Percentiles rank a stretch among this genome's conserved stretches.
Conservation (phyloP, 139 green algal species). For the Astrephomene gubernaculifera region DNA sequence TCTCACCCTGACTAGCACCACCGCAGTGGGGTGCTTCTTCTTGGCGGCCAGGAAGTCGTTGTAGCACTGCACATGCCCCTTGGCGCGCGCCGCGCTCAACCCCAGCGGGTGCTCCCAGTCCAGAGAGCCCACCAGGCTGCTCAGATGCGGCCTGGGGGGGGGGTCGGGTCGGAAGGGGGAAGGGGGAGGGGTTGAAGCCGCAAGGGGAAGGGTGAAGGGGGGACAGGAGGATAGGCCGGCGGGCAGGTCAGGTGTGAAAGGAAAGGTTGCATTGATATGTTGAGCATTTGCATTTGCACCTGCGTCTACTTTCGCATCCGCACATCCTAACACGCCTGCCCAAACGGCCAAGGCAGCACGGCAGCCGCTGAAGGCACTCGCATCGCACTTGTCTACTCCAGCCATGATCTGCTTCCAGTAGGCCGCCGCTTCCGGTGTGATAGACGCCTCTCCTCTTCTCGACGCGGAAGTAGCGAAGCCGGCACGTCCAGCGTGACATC, state of each 20-base stretch:
- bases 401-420: constrained; percentile 16
- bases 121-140: constrained; percentile 5
- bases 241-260: too few species aligned
- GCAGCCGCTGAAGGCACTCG: too few species aligned
- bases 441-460: too few species aligned
- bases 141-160: constrained; percentile 13
- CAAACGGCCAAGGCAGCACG: too few species aligned
- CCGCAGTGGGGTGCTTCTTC: constrained; percentile 3
- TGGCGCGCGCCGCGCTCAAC: background rate
- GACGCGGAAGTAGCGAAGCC: too few species aligned
- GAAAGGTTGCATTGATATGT: too few species aligned
- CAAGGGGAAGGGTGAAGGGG: too few species aligned
- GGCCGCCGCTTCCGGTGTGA: background rate
- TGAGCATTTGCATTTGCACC: too few species aligned
- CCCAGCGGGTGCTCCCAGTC: constrained; percentile 34
- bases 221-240: too few species aligned
- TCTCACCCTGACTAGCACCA: constrained; percentile 41
- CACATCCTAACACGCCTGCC: too few species aligned
- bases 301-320: too few species aligned
- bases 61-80: constrained; percentile 21
- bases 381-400: background rate
- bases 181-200: too few species aligned
- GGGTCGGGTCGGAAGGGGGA: background rate
- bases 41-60: constrained; percentile 33
- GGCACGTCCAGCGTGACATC: background rate